These are phyloP conservation scores for Silene latifolia DNA, from an alignment of 148 eudicot species.

Conservation along the genomic window DNA sequence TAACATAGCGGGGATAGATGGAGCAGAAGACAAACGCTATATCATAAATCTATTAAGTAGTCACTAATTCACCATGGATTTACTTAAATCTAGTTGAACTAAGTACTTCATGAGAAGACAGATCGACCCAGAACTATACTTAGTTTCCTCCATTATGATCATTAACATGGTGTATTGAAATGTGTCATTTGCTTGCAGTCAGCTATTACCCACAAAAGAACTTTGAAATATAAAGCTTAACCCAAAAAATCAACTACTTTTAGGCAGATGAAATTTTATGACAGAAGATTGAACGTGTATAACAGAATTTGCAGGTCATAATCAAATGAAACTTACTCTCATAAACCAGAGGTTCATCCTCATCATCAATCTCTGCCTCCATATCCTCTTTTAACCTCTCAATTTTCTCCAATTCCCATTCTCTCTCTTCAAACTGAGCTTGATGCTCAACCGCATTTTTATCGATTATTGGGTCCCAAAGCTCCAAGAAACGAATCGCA, in stretches of 20 bases:
- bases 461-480: conserved; percentile 90
- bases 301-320: background rate
- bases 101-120: background rate
- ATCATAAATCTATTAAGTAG: background rate
- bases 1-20: background rate
- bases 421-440: conserved; percentile 65
- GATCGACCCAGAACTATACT: background rate
- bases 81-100: background rate
- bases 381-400: conserved; percentile 96
- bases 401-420: conserved; percentile 94
- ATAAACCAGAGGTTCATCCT: conserved; percentile 97
- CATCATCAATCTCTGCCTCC: conserved; percentile 98
- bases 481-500: conserved; percentile 86
- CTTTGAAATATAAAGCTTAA: background rate
- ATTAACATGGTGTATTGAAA: background rate
- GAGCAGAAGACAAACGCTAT: background rate
- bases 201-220: background rate
- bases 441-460: conserved; percentile 57
- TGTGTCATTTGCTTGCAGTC: background rate
- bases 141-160: background rate
- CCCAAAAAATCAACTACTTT: background rate
- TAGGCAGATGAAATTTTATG: background rate
- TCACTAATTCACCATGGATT: background rate
- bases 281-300: background rate
- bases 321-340: conserved; percentile 63